A percentile compares a stretch with the other conserved stretches of the same genome.
Evolutionary conservation across 2,329 filamentous ascomycete species (phyloP).

Genomic region (Magnaporthiopsis incrustans): DNA sequence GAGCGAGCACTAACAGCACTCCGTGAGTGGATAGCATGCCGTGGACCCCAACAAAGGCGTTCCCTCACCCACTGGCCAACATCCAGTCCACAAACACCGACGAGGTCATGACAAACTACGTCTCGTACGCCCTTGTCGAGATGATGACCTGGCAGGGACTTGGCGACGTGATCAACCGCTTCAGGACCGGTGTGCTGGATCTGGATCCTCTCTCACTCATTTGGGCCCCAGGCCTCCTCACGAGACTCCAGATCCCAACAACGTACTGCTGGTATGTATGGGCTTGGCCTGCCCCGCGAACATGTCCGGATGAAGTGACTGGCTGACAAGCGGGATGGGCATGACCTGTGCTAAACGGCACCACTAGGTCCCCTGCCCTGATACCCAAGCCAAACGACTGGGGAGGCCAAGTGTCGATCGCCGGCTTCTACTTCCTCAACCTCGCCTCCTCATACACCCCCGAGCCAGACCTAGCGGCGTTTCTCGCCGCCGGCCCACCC

Average conservation of each 20-base stretch:
- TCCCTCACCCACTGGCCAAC: constrained; percentile 70
- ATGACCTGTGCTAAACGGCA: too few relatives aligned
- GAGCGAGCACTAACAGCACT: neutral
- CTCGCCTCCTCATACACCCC: constrained; percentile 59
- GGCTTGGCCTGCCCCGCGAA: neutral
- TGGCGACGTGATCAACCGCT: constrained; percentile 68
- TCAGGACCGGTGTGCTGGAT: constrained; percentile 58
- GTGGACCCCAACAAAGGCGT: constrained; percentile 53
- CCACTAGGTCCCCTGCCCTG: constrained; percentile 10
- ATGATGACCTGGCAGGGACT: constrained; percentile 87
- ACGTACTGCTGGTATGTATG: constrained; percentile 63
- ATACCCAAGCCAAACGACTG: constrained; percentile 73
- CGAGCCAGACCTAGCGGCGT: constrained; percentile 54
- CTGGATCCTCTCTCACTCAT: constrained; percentile 66
- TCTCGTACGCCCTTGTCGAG: constrained; percentile 71
- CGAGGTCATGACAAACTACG: constrained; percentile 65
- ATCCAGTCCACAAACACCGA: constrained; percentile 69
- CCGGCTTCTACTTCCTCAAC: constrained; percentile 70
- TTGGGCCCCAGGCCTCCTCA: constrained; percentile 67
- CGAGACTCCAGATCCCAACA: constrained; percentile 63
- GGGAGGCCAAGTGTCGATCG: constrained; percentile 61
- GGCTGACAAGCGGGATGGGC: too few relatives aligned
- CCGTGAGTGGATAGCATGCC: constrained; percentile 9
- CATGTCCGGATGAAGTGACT: too few relatives aligned
- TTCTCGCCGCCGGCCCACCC: constrained; percentile 59